These are phyloP conservation scores for Ustanciosporium gigantosporum DNA, from an alignment of 1,284 basidiomycete species.

Conservation along the genomic window DNA sequence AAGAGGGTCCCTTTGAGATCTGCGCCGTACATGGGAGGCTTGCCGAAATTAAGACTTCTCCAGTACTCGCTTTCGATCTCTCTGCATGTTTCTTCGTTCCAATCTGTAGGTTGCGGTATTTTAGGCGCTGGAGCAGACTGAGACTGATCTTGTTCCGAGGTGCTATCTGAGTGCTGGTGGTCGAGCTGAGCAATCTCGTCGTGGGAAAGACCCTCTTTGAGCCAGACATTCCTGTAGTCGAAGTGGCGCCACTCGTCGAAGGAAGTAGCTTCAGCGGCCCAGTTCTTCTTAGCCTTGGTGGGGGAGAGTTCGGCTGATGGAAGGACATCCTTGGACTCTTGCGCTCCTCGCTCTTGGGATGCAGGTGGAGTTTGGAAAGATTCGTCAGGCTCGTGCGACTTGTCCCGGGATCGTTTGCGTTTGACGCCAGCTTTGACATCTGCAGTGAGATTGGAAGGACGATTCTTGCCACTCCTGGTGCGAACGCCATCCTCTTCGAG, in stretches of 20 bases:
- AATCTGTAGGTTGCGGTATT: conserved; percentile 24
- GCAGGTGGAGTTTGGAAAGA: conserved; percentile 8
- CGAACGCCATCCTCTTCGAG: conserved; percentile 50
- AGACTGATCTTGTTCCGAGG: not conserved
- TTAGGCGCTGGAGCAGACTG: not conserved
- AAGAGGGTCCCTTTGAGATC: conserved; percentile 89
- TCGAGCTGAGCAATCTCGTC: conserved; percentile 13
- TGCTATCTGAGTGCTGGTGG: not conserved
- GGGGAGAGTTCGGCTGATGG: conserved; percentile 21
- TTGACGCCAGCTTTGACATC: conserved; percentile 10
- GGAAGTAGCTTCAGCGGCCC: conserved; percentile 43
- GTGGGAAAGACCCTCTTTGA: conserved; percentile 43
- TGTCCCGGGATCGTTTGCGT: conserved; percentile 11
- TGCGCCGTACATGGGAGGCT: conserved; percentile 93
- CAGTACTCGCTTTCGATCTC: conserved; percentile 89
- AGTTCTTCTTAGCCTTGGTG: conserved; percentile 39
- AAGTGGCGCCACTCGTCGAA: conserved; percentile 52
- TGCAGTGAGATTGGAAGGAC: conserved; percentile 1
- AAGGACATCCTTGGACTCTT: not conserved
- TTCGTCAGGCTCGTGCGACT: conserved; percentile 6
- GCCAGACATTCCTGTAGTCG: conserved; percentile 52
- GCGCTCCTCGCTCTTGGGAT: not conserved
- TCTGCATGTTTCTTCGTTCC: conserved; percentile 67
- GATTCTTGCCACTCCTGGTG: conserved; percentile 44
- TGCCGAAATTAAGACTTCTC: conserved; percentile 84